These are phyloP conservation scores for Cryphonectria japonica DNA, from an alignment of 2,329 filamentous ascomycete genomes.

Conservation along the genomic window DNA sequence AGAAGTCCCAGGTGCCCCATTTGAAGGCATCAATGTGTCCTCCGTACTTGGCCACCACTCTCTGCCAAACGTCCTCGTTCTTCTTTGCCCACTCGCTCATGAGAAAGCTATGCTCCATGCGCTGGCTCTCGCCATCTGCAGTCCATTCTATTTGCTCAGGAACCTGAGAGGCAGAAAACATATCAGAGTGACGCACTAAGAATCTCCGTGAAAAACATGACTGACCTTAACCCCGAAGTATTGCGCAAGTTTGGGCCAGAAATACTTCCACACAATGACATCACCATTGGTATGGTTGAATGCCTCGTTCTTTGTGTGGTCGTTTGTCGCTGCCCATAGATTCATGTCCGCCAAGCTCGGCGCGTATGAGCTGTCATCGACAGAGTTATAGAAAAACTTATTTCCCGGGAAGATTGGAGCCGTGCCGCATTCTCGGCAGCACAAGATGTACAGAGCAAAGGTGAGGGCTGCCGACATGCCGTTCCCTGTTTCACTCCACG, in stretches of 20 bases:
- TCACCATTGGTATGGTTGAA: constrained; percentile 39
- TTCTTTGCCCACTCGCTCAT: constrained; percentile 30
- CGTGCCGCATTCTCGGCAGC: constrained; percentile 34
- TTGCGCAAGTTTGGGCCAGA: constrained; percentile 32
- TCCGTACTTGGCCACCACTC: constrained; percentile 27
- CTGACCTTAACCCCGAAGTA: constrained; percentile 35
- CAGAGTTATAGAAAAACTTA: constrained; percentile 36
- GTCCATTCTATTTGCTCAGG: constrained; percentile 24
- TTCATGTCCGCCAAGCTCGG: constrained; percentile 36
- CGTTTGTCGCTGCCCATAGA: constrained; percentile 33
- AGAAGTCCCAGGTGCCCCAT: constrained; percentile 31
- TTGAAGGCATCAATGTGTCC: constrained; percentile 27
- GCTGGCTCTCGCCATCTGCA: constrained; percentile 14
- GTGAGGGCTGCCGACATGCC: constrained; percentile 39
- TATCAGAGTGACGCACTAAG: too few species aligned
- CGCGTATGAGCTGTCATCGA: constrained; percentile 38
- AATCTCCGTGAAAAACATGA: not conserved
- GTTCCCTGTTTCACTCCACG: constrained; percentile 29
- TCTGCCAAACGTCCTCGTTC: constrained; percentile 24
- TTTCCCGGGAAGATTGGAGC: constrained; percentile 35
- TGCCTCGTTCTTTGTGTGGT: constrained; percentile 34
- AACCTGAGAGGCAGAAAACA: constrained; percentile 2
- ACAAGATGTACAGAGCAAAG: constrained; percentile 36
- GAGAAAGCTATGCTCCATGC: constrained; percentile 23
- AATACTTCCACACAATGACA: constrained; percentile 36